Percentiles rank a stretch among this genome's conserved stretches.
These are phyloP conservation scores for Solanum hybrid DNA, from an alignment of 305 asterid genomes.

Conservation along the genomic window DNA sequence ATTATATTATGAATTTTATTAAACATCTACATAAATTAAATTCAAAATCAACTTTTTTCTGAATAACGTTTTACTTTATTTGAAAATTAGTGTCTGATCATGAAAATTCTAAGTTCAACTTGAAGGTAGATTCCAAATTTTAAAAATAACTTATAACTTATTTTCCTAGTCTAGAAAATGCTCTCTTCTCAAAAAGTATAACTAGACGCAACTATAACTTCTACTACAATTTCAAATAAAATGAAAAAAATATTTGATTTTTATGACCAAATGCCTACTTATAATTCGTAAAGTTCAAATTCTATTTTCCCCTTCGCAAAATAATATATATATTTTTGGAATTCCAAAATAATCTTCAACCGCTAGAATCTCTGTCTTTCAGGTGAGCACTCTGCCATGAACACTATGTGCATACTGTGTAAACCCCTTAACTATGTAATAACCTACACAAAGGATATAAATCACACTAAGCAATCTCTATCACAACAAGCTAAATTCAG, in stretches of 20 bases:
- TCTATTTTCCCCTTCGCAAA: background rate
- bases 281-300: background rate
- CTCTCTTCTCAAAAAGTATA: background rate
- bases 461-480: rapidly evolving
- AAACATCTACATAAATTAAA: too few species aligned
- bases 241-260: background rate
- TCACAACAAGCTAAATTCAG: background rate
- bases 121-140: too few species aligned
- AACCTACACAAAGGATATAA: too few species aligned
- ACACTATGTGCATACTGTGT: background rate
- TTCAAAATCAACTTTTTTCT: background rate
- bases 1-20: too few species aligned
- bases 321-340: background rate
- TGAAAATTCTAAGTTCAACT: too few species aligned
- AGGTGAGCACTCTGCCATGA: rapidly evolving
- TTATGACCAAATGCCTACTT: background rate
- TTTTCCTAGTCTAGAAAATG: background rate
- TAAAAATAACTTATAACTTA: too few species aligned
- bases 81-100: too few species aligned
- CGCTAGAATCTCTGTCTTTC: rapidly evolving
- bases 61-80: too few species aligned
- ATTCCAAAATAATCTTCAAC: rapidly evolving
- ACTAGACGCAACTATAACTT: background rate
- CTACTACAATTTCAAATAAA: background rate
- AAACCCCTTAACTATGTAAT: rapidly evolving